phyloP scores from a whole-genome alignment of 1,139 yeast species.

The Pichia sp. region DNA sequence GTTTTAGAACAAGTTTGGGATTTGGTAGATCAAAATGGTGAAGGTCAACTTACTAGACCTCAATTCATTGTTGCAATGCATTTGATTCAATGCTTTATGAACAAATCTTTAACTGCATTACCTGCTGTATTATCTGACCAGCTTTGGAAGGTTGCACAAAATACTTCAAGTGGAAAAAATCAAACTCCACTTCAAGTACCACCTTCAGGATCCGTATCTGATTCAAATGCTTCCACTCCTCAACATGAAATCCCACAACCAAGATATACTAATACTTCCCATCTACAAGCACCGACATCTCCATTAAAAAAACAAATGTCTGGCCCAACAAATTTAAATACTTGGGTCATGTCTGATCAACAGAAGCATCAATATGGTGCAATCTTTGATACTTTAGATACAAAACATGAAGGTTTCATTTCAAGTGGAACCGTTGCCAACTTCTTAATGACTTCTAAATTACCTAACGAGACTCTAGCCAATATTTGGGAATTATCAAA shows the following conservation, averaged over 20 bases:
- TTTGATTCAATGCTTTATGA: constrained; percentile 72
- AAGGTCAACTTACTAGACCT: constrained; percentile 62
- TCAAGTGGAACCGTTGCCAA: constrained; percentile 80
- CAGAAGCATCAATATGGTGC: constrained; percentile 74
- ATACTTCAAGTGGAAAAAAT: constrained; percentile 2
- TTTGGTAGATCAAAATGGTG: constrained; percentile 67
- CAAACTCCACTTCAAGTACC: constrained; percentile 9
- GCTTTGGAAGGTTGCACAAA: constrained; percentile 46
- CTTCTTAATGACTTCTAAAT: constrained; percentile 80
- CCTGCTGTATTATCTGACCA: constrained; percentile 66
- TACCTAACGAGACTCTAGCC: constrained; percentile 80
- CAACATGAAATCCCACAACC: constrained; percentile 9
- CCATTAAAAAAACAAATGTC: constrained; percentile 18
- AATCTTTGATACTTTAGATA: constrained; percentile 73
- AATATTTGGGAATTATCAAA: constrained; percentile 93
- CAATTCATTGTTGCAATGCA: constrained; percentile 94
- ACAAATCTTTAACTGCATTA: constrained; percentile 40
- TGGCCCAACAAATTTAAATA: constrained; percentile 43
- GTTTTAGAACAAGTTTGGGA: constrained; percentile 85
- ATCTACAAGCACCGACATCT: constrained; percentile 9
- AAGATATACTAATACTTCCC: constrained; percentile 8
- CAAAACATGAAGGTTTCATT: constrained; percentile 51
- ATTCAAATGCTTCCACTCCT: too few relatives aligned
- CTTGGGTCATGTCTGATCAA: constrained; percentile 63
- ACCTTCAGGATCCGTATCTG: constrained; percentile 4